A percentile compares a stretch with the other conserved stretches of the same genome.
These are phyloP conservation scores for Tillandsia leiboldiana DNA, from an alignment of 176 grass and related monocot genomes.

Conservation along the genomic window DNA sequence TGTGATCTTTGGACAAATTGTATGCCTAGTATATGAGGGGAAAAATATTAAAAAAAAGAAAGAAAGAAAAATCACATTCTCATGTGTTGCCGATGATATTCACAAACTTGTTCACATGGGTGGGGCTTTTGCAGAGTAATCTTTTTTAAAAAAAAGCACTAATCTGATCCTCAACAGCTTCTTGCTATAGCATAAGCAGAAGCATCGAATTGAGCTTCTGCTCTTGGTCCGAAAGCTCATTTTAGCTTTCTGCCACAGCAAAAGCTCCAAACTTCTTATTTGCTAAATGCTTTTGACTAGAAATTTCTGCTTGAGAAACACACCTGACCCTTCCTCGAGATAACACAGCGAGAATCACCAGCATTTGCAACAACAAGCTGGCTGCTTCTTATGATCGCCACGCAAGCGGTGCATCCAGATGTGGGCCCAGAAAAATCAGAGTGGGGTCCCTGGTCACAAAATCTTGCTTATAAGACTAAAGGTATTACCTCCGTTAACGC, in stretches of 20 bases:
- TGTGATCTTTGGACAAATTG: constrained; percentile 89
- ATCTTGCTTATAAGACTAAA: background rate
- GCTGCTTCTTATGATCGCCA: constrained; percentile 73
- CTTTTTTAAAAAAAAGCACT: too few species aligned
- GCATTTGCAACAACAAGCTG: constrained; percentile 84
- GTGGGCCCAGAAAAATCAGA: constrained; percentile 78
- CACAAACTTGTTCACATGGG: background rate
- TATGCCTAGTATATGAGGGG: constrained; percentile 41
- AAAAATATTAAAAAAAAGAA: background rate
- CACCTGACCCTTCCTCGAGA: constrained; percentile 84
- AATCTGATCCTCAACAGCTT: too few species aligned
- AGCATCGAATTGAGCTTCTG: too few species aligned
- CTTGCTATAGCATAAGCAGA: too few species aligned
- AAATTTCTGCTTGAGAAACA: constrained; percentile 12
- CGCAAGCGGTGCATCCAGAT: constrained; percentile 86
- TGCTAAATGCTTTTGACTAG: background rate
- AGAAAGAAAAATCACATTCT: background rate
- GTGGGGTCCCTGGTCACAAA: constrained; percentile 68
- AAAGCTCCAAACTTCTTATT: too few species aligned
- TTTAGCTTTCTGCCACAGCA: too few species aligned
- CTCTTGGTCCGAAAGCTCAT: background rate
- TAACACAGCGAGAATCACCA: constrained; percentile 98
- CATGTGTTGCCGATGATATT: background rate
- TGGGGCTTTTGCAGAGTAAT: background rate
- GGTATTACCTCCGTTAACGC: background rate